Base-by-base conservation (phyloP, 495 filamentous ascomycete species). In the Recurvomyces mirabilis region DNA sequence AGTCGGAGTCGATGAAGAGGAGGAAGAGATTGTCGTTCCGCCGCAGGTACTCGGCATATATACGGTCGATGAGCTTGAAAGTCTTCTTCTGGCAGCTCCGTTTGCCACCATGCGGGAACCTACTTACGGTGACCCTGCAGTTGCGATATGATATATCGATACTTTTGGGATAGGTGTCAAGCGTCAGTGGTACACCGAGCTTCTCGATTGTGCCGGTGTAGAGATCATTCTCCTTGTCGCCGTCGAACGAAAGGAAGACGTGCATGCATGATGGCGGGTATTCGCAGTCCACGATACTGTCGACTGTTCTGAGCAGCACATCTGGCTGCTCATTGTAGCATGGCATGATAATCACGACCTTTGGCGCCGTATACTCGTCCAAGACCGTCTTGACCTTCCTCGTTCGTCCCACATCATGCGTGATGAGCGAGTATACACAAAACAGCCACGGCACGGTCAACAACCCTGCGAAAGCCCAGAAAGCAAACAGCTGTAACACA, bases 1-100 rank as follows among this genome's bases (percentile, higher is more conserved):
- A 96, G 64, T 98, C 91, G 2, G 89, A 95, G 64, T 98, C 91
- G 61, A 98, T 95, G 68, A 98, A 95, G 22, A 98, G 72, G 28
- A 96, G 79, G 58, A 96, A 98, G 4, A 98, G 68, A 51, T 96
- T 83, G 63, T 98, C 89, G 58, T 94, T 84, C 30, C 77, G 71
- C 61, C 81, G 82, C 33, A 94, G 69, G 43, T 98, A 98, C 34
- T 91, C 79, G 15, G 78, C 75, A 60, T 96, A 98, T 14, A 96
- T 79, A 53, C 81, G 84, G 63, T 96, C 87, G 59, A 96, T 94
- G 26, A 98, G 76, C 65, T 83, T 85, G 68, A 93, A 98, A 0
- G 89, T 94, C 51, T 73, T 72, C 64, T 95, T 95, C 55, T 98
- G 91, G 57, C 89, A 95, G 52, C 88, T 77, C 6, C 91, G 70